A percentile compares a stretch with the other conserved stretches of the same genome.
These are phyloP conservation scores for Acorus gramineus DNA, from an alignment of 106 monocot species.

Conservation along the genomic window DNA sequence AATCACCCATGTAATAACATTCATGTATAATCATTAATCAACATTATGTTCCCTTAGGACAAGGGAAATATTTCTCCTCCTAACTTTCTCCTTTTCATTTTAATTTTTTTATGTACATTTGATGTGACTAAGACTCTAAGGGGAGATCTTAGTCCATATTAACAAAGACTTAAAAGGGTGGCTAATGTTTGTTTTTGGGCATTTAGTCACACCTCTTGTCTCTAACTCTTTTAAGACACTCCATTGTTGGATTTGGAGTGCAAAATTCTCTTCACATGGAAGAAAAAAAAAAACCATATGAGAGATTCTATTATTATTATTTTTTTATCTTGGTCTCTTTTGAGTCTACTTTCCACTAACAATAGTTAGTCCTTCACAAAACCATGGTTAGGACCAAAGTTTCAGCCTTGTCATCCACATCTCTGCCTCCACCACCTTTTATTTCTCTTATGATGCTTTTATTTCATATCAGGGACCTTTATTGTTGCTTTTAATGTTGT, in stretches of 20 bases:
- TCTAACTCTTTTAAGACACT: conserved; percentile 2
- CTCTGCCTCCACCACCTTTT: too few relatives aligned
- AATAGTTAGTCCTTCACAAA: conserved; percentile 1
- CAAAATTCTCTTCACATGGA: not conserved
- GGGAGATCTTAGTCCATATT: conserved; percentile 9
- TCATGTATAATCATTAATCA: too few relatives aligned
- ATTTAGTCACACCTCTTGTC: conserved; percentile 21
- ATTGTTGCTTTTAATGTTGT: too few relatives aligned
- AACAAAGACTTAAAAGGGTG: conserved; percentile 14
- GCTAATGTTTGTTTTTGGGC: conserved; percentile 38
- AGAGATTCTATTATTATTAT: conserved; percentile 10
- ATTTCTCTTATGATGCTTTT: too few relatives aligned
- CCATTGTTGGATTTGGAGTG: conserved; percentile 32
- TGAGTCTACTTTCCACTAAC: conserved; percentile 2
- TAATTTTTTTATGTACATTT: conserved; percentile 16
- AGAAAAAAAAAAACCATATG: conserved; percentile 8
- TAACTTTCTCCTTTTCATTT: conserved; percentile 12
- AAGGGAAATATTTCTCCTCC: conserved; percentile 11
- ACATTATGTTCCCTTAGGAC: not conserved
- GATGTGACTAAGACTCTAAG: conserved; percentile 24
- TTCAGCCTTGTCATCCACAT: too few relatives aligned
- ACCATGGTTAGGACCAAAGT: conserved; percentile 40
- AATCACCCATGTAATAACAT: too few relatives aligned
- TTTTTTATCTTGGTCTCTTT: conserved; percentile 22
- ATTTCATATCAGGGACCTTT: too few relatives aligned